Base-by-base conservation (phyloP, 768 basidiomycete species). In the Russula griseocarnosa region DNA sequence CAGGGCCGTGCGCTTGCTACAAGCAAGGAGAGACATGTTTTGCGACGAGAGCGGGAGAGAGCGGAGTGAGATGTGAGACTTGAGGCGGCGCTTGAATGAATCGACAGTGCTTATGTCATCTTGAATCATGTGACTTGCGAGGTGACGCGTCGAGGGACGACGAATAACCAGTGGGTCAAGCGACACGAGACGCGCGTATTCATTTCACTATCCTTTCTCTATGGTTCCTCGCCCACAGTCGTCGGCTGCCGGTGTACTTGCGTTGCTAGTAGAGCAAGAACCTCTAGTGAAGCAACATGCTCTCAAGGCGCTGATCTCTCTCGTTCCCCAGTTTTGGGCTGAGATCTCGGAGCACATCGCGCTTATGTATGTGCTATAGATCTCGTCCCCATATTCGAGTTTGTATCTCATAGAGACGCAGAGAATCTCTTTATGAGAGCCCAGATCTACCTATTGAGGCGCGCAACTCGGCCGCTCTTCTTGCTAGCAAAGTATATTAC, bases 401-500 rank as follows among this genome's bases (percentile, higher is more conserved):
- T 54, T 28, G 22, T 28, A 47, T 66, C 61, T 66, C 34, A 70
- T 46, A 47, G 47, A 28, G 47, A 0, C 24, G 44, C 73, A 98
- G 96, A 70, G 97, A 99, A 75, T 82, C 87, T 0, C 77, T 99
- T 4, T 94, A 96, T 68, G 97, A 98, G 76, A 85, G 82, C 62
- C 81, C 88, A 14, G 84, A 88, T 42, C 81, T 98, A 9, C 82
- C 90, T 0, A 81, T 83, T 66, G 79, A 85, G 56, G 85, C 88
- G 16, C 88, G 90, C 42, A 84, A 90, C 70, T 83, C 86, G 56
- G 95, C 97, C 22, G 93, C 95, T 24, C 79, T 98, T 56, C 82
- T 99, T 32, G 89, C 91, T n/a, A 95, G 94, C 81, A 98, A 98
- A 74, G 91, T 98, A 55, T 98, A 98, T 76, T 98, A 94, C 77